Conservation (phyloP, 2,329 filamentous ascomycete species). For the Biscogniauxia sp. region DNA sequence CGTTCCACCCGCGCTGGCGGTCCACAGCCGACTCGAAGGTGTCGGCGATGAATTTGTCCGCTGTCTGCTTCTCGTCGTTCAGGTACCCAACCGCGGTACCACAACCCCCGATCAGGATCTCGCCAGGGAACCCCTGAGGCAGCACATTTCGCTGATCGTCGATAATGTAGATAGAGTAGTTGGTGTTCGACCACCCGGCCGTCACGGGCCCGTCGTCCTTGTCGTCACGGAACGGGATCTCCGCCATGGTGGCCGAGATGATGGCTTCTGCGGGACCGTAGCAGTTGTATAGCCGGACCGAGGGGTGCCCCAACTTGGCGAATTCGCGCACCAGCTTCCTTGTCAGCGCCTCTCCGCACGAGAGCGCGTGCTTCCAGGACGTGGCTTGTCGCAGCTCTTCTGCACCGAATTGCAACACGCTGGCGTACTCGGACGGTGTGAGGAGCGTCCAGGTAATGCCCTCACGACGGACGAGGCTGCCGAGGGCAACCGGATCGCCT, state of each 20-base stretch:
- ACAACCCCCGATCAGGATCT: constrained; percentile 7
- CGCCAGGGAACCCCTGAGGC: neutral
- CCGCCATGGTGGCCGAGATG: neutral
- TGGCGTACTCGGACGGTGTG: neutral
- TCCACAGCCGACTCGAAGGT: neutral
- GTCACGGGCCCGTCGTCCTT: neutral
- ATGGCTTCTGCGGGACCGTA: constrained; percentile 32
- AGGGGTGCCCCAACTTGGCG: too few relatives aligned
- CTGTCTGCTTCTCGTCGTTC: neutral
- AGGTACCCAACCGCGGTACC: constrained; percentile 4
- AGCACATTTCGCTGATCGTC: neutral
- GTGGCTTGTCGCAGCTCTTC: neutral
- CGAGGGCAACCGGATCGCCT: neutral
- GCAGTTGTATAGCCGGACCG: constrained; percentile 17
- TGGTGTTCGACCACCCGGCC: constrained; percentile 10
- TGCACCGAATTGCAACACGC: neutral
- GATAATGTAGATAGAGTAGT: constrained; percentile 3
- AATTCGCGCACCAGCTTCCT: too few relatives aligned
- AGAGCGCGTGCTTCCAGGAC: neutral
- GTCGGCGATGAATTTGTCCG: neutral
- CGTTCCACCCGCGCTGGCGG: constrained; percentile 11
- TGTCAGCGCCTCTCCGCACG: too few relatives aligned
- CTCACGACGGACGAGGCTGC: neutral
- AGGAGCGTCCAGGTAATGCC: neutral
- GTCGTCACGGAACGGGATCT: neutral